Base-by-base conservation (phyloP, 441 rosid genomes). In the Pelargonium myrrhifolium region DNA sequence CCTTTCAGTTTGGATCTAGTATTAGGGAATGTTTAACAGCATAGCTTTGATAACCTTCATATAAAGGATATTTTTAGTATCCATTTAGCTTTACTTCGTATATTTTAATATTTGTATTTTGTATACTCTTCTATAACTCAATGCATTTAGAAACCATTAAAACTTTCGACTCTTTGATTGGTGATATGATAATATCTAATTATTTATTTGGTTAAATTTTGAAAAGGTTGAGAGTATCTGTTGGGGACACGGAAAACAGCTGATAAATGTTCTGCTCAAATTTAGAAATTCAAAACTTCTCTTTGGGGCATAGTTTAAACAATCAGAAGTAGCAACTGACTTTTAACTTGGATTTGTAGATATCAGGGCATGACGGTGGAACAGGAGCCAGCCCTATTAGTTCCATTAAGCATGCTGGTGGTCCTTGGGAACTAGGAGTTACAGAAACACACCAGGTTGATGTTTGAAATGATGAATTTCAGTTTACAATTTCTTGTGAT, bases 361-460 rank as follows among this genome's bases (percentile, higher is more conserved):
- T 94, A 84, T 94, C 99, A 59, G 97, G 99, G 18, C 99, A 94
- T 79, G 98, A 94, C 81, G 99, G 98, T 75, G 99, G 98, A 78
- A 94, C 99, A 4, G 98, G 99, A 67, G 99, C 99, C 65, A 94
- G 98, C 77, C 99, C 98, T 37, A 85, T 94, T 75, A 94, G 98
- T 79, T 94, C 99, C 72, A 94, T 92, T 70, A 94, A 94, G 81
- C 98, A 94, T 77, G 99, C 99, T 72, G 98, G 99, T 75, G 99
- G 99, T 37, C 99, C 99, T 51, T 94, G 98, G 99, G 99, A 94
- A 75, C 96, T 94, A 75, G 99, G 98, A 67, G 78, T 94, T 56
- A 86, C 97, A 15, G 99, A 94, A 83, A 83, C 93, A 67, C 88
- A 92, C 82, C 98, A 94, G 89, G 98, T 94, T 71, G 71, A 71